phyloP scores from a whole-genome alignment of 495 filamentous ascomycete genomes.

The Penicillium robsamsonii region DNA sequence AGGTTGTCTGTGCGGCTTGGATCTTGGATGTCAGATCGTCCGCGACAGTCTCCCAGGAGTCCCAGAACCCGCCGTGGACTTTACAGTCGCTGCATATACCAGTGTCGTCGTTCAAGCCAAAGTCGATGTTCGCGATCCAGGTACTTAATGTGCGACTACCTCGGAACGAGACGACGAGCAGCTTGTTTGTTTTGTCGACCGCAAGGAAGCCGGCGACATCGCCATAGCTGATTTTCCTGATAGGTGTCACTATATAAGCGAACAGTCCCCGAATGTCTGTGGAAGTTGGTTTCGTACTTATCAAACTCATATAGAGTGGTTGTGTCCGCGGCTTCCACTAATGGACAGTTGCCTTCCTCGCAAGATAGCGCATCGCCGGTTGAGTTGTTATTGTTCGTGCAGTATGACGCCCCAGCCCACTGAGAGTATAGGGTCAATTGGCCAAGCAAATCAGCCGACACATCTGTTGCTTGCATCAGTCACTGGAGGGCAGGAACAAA shows the following conservation, averaged over 20 bases:
- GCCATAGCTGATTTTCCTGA: constrained; percentile 49
- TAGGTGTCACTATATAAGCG: constrained; percentile 9
- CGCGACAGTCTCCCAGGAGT: constrained; percentile 49
- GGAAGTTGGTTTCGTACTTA: constrained; percentile 44
- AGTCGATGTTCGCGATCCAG: constrained; percentile 63
- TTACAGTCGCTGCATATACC: constrained; percentile 45
- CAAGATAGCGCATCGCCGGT: constrained; percentile 55
- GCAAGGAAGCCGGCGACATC: constrained; percentile 71
- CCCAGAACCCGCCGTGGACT: constrained; percentile 55
- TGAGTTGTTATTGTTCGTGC: constrained; percentile 51
- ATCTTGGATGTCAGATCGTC: constrained; percentile 40
- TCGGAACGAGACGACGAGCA: constrained; percentile 68
- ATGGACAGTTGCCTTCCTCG: constrained; percentile 55
- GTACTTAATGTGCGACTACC: constrained; percentile 62
- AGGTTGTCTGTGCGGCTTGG: constrained; percentile 27
- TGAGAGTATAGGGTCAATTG: constrained; percentile 64
- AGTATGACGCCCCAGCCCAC: constrained; percentile 70
- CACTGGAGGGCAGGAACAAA: neutral
- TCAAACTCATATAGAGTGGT: constrained; percentile 58
- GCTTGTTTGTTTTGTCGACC: constrained; percentile 56
- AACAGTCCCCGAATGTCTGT: neutral
- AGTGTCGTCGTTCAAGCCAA: constrained; percentile 31
- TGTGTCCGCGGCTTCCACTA: constrained; percentile 55
- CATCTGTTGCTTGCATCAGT: constrained; percentile 21
- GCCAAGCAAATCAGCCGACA: constrained; percentile 28